A percentile compares a stretch with the other conserved stretches of the same genome.
These are phyloP conservation scores for Lactarius hengduanensis DNA, from an alignment of 768 basidiomycete species.

Conservation along the genomic window DNA sequence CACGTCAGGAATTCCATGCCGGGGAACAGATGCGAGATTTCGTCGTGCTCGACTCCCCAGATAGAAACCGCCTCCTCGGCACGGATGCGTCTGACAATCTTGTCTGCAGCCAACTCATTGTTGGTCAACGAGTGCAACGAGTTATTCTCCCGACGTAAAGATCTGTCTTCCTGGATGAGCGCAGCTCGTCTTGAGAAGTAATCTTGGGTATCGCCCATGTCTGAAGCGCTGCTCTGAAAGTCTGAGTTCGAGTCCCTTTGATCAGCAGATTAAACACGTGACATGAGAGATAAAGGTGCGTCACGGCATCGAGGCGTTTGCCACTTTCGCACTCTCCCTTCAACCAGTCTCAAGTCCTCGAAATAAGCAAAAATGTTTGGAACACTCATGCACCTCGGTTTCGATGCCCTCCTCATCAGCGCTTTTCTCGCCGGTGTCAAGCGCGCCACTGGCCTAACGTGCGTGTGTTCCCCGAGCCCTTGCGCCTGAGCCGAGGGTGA, in stretches of 20 bases:
- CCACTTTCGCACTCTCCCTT: background rate
- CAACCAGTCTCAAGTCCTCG: background rate
- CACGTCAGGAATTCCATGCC: conserved; percentile 81
- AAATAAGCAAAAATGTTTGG: conserved; percentile 50
- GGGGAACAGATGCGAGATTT: conserved; percentile 57
- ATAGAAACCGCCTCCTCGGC: conserved; percentile 50
- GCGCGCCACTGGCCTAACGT: conserved; percentile 86
- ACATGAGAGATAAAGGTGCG: background rate
- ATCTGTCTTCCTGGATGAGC: conserved; percentile 34
- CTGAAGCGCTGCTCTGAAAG: too few species aligned
- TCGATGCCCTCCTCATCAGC: conserved; percentile 77
- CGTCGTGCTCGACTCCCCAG: conserved; percentile 57
- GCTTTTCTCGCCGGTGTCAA: conserved; percentile 84
- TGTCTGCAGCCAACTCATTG: conserved; percentile 54
- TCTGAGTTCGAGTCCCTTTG: too few species aligned
- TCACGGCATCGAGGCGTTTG: background rate
- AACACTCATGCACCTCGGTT: conserved; percentile 64
- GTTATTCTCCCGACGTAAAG: conserved; percentile 32
- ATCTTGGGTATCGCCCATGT: conserved; percentile 17
- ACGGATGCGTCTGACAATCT: conserved; percentile 54
- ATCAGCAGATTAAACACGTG: background rate
- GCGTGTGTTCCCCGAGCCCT: conserved; percentile 35
- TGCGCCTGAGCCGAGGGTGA: background rate
- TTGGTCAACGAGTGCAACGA: conserved; percentile 30
- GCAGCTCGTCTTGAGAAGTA: conserved; percentile 31